Conservation (phyloP, 768 basidiomycete species). For the Pisolithus orientalis region DNA sequence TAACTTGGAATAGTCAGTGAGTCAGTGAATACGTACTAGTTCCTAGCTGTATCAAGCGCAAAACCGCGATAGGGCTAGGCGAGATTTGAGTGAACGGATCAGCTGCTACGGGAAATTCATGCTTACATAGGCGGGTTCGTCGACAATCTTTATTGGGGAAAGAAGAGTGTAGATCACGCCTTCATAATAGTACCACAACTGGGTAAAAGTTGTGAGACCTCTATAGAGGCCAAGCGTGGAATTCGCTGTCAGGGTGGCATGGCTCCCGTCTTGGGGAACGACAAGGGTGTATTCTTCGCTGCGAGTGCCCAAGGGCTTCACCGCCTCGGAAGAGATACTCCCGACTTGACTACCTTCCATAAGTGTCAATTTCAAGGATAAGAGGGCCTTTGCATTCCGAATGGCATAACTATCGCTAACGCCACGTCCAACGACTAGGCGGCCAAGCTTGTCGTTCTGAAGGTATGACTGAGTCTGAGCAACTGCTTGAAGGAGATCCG, state of each 20-base stretch:
- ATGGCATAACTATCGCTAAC: slow-evolving; percentile 25
- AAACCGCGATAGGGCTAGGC: slow-evolving; percentile 36
- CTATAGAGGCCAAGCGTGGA: slow-evolving; percentile 45
- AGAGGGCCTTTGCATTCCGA: slow-evolving; percentile 18
- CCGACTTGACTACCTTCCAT: slow-evolving; percentile 6
- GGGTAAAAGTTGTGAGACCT: slow-evolving; percentile 50
- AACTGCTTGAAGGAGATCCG: slow-evolving; percentile 31
- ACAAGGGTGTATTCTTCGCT: slow-evolving; percentile 40
- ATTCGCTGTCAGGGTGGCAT: slow-evolving; percentile 36
- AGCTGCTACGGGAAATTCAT: background rate
- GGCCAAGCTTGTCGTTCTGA: slow-evolving; percentile 30
- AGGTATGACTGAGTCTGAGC: slow-evolving; percentile 25
- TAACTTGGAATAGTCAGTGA: background rate
- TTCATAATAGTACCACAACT: slow-evolving; percentile 41
- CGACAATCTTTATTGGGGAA: slow-evolving; percentile 36
- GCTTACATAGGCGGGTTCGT: slow-evolving; percentile 43
- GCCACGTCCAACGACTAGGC: slow-evolving; percentile 36
- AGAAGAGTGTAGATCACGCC: slow-evolving; percentile 32
- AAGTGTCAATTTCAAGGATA: slow-evolving; percentile 24
- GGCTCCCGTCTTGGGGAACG: slow-evolving; percentile 31
- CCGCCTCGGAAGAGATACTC: slow-evolving; percentile 32
- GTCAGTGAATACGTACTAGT: slow-evolving; percentile 28
- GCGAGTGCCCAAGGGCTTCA: slow-evolving; percentile 27
- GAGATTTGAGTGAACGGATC: background rate
- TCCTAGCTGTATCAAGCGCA: slow-evolving; percentile 40